Percentiles rank a stretch among this genome's conserved stretches.
Conservation (phyloP, 1,284 basidiomycete species). For the Microbotryomycetes sp. region DNA sequence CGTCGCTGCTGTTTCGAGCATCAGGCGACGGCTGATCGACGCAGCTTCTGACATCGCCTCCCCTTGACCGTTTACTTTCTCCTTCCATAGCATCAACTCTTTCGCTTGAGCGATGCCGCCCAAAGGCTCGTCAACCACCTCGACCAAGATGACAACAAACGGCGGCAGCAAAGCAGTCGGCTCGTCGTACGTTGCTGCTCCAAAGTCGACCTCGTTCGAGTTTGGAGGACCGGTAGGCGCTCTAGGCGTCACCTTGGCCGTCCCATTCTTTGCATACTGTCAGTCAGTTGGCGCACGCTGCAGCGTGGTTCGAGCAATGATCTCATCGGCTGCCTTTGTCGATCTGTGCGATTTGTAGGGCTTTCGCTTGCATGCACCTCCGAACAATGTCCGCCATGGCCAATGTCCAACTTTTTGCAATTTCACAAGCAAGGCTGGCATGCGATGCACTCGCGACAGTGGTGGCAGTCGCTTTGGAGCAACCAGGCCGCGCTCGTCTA, state of each 20-base stretch:
- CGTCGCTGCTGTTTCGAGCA: too few species aligned
- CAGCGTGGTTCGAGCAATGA: background rate
- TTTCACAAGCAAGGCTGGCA: conserved; percentile 21
- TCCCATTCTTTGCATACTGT: conserved; percentile 44
- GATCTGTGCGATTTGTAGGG: conserved; percentile 6
- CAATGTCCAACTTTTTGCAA: conserved; percentile 20
- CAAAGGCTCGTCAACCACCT: too few species aligned
- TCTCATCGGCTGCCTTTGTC: background rate
- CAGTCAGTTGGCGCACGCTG: background rate
- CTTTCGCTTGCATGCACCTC: conserved; percentile 32
- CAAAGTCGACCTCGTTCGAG: conserved; percentile 26
- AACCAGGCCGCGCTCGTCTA: conserved; percentile 68
- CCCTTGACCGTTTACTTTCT: too few species aligned
- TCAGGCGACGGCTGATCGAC: too few species aligned
- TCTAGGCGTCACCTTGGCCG: conserved; percentile 39
- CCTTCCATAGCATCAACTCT: too few species aligned
- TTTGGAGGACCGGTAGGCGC: conserved; percentile 42
- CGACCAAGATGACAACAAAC: background rate
- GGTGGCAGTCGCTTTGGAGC: conserved; percentile 73
- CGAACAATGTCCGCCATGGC: conserved; percentile 30
- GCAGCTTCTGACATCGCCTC: too few species aligned
- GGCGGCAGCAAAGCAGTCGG: background rate
- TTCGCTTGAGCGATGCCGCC: too few species aligned
- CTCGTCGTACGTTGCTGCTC: conserved; percentile 25
- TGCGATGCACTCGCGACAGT: conserved; percentile 44